phyloP scores from a whole-genome alignment of 805 yeast genomes.

The Metschnikowia rubicola region DNA sequence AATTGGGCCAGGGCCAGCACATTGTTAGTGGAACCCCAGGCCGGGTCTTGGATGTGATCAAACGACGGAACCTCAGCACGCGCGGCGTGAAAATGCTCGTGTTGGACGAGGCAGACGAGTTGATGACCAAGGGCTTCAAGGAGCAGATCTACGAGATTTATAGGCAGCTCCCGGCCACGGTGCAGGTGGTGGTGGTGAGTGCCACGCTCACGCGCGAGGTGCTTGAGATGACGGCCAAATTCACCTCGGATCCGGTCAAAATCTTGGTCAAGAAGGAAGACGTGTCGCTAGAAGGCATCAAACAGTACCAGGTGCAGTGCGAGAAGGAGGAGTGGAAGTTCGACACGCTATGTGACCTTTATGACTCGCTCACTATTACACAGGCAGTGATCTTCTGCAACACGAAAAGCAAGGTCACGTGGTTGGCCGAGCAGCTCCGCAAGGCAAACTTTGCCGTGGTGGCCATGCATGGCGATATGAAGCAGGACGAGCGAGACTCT shows the following conservation, averaged over 20 bases:
- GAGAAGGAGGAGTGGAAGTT: conserved; percentile 93
- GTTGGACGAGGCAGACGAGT: conserved; percentile 96
- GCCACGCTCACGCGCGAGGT: conserved; percentile 94
- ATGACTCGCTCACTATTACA: conserved; percentile 91
- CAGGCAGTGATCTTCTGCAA: conserved; percentile 98
- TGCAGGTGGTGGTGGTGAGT: conserved; percentile 91
- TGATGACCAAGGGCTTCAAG: conserved; percentile 89
- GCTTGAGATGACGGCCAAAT: conserved; percentile 84
- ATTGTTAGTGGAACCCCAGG: conserved; percentile 98
- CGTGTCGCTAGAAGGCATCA: conserved; percentile 89
- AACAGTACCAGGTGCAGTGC: conserved; percentile 86
- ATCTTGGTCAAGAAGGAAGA: conserved; percentile 94
- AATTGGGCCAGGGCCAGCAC: conserved; percentile 76
- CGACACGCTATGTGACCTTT: conserved; percentile 89
- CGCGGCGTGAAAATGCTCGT: conserved; percentile 82
- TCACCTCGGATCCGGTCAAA: conserved; percentile 90
- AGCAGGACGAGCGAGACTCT: conserved; percentile 89
- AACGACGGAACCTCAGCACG: conserved; percentile 71
- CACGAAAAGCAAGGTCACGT: conserved; percentile 92
- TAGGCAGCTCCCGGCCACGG: conserved; percentile 74
- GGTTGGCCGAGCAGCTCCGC: conserved; percentile 76
- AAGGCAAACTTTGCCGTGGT: conserved; percentile 85
- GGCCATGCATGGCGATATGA: conserved; percentile 96
- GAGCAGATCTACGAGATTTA: conserved; percentile 93
- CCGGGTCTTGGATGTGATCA: conserved; percentile 86